phyloP scores from a whole-genome alignment of 176 grass and related monocot species.

The Eleusine indica region DNA sequence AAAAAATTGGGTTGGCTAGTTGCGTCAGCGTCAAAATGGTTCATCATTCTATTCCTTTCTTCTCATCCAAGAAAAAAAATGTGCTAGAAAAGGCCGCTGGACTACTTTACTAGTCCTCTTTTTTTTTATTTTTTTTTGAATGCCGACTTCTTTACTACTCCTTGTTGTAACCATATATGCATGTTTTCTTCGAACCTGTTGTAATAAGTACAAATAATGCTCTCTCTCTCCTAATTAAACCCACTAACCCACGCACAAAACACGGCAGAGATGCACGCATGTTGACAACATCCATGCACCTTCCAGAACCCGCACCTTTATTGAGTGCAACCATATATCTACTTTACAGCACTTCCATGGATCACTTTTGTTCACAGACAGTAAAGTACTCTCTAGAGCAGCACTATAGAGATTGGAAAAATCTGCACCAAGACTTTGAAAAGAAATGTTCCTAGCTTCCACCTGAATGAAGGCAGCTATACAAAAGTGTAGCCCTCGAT shows the following conservation, averaged over 20 bases:
- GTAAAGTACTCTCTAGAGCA: background rate
- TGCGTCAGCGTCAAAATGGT: background rate
- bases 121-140: background rate
- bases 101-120: slow-evolving; percentile 19
- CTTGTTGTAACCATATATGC: background rate
- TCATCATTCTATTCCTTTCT: slow-evolving; percentile 52
- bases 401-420: slow-evolving; percentile 33
- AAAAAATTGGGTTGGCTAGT: too few relatives aligned
- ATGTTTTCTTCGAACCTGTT: background rate
- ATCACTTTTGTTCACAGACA: slow-evolving; percentile 10
- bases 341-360: background rate
- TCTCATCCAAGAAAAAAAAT: slow-evolving; percentile 36
- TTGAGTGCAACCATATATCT: background rate
- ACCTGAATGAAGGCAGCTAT: slow-evolving; percentile 52
- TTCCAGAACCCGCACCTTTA: background rate
- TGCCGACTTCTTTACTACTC: slow-evolving; percentile 8
- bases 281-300: background rate
- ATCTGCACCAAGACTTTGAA: slow-evolving; percentile 9
- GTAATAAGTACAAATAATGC: background rate
- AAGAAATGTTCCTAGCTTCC: slow-evolving; percentile 51
- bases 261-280: background rate
- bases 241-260: slow-evolving; percentile 10
- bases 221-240: background rate
- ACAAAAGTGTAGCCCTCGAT: background rate
- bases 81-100: slow-evolving; percentile 2